These are phyloP conservation scores for Magnolia sinica DNA, from an alignment of 164 flowering plant species.

Conservation along the genomic window DNA sequence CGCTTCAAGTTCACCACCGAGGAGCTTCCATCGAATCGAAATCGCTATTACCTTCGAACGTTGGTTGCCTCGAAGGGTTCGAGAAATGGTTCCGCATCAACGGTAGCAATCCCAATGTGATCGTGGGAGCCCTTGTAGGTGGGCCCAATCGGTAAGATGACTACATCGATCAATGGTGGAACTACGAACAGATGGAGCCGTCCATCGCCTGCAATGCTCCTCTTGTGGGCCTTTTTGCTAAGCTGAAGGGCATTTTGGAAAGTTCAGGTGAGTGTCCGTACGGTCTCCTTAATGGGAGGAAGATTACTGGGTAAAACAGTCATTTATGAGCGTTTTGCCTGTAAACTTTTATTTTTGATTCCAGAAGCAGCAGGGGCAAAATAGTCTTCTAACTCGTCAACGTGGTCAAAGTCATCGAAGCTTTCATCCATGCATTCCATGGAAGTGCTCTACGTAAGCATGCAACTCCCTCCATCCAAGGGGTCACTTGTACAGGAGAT, in stretches of 20 bases:
- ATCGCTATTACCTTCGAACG: conserved; percentile 19
- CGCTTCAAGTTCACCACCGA: conserved; percentile 71
- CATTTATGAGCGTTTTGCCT: too few species aligned
- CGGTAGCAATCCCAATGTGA: conserved; percentile 60
- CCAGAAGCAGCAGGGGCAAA: too few species aligned
- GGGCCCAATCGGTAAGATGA: conserved; percentile 71
- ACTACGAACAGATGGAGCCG: conserved; percentile 77
- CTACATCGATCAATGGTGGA: conserved; percentile 53
- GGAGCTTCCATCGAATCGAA: conserved; percentile 71
- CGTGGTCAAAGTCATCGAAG: background rate
- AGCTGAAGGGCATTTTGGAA: conserved; percentile 36
- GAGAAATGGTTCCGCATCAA: conserved; percentile 61
- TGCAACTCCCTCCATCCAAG: background rate
- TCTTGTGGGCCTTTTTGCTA: conserved; percentile 75
- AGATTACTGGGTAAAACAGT: too few species aligned
- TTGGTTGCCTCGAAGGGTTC: conserved; percentile 71
- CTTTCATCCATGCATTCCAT: background rate
- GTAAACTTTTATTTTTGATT: too few species aligned
- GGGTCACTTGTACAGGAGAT: background rate
- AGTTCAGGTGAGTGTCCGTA: conserved; percentile 16
- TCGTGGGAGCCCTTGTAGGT: conserved; percentile 79
- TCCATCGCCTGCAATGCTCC: conserved; percentile 64
- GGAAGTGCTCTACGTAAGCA: too few species aligned
- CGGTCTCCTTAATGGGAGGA: too few species aligned
- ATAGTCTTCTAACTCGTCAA: background rate